These are phyloP conservation scores for Clonostachys rosea DNA, from an alignment of 2,329 filamentous ascomycete genomes.

Conservation along the genomic window DNA sequence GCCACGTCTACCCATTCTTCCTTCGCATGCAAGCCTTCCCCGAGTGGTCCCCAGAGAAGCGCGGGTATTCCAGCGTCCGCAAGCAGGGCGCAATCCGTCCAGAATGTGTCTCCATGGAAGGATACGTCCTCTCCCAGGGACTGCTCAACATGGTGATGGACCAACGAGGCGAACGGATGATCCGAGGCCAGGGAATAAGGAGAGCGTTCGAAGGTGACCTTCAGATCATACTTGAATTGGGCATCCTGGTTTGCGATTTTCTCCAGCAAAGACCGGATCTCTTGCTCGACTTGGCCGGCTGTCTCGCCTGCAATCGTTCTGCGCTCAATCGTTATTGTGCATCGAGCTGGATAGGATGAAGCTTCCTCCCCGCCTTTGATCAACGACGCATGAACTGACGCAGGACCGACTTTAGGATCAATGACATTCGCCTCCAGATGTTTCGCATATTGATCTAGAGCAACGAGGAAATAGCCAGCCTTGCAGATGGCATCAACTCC, in stretches of 20 bases:
- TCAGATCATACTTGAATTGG: slow-evolving; percentile 31
- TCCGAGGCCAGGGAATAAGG: slow-evolving; percentile 29
- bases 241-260: slow-evolving; percentile 20
- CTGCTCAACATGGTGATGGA: slow-evolving; percentile 15
- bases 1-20: slow-evolving; percentile 43
- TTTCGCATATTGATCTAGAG: slow-evolving; percentile 34
- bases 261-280: slow-evolving; percentile 29
- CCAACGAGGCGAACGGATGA: slow-evolving; percentile 32
- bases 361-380: slow-evolving; percentile 46
- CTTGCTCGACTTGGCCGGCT: slow-evolving; percentile 21
- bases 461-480: slow-evolving; percentile 38
- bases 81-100: slow-evolving; percentile 47
- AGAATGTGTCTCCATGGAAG: slow-evolving; percentile 28
- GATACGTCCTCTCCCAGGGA: slow-evolving; percentile 16
- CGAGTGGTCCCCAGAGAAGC: slow-evolving; percentile 40
- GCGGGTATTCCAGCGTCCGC: slow-evolving; percentile 35
- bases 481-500: slow-evolving; percentile 45
- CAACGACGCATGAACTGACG: slow-evolving; percentile 39
- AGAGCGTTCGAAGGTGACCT: slow-evolving; percentile 33
- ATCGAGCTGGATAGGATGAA: slow-evolving; percentile 44
- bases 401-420: slow-evolving; percentile 25
- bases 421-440: slow-evolving; percentile 17
- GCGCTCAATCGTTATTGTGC: slow-evolving; percentile 41
- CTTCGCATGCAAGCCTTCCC: slow-evolving; percentile 42
- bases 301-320: slow-evolving; percentile 41